Conservation (phyloP, 305 asterid genomes). For the Fraxinus dipetala region DNA sequence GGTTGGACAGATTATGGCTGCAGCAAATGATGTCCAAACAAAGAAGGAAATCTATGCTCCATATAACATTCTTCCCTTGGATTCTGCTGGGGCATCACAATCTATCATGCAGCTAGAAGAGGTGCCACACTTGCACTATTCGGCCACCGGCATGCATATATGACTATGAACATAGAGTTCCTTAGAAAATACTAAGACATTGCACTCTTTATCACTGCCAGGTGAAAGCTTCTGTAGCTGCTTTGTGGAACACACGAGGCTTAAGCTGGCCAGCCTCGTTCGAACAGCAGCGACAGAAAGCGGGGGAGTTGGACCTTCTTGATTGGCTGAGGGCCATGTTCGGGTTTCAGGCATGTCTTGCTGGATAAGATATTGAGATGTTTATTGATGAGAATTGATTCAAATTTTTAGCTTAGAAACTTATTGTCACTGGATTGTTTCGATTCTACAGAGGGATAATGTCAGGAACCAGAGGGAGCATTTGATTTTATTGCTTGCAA, state of each 20-base stretch:
- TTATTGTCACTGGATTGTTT: slow-evolving; percentile 20
- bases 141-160: slow-evolving; percentile 14
- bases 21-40: slow-evolving; percentile 48
- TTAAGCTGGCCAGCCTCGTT: slow-evolving; percentile 82
- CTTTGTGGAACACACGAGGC: slow-evolving; percentile 66
- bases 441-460: slow-evolving; percentile 74
- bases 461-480: slow-evolving; percentile 97
- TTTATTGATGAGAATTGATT: slow-evolving; percentile 12
- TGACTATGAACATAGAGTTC: slow-evolving; percentile 15
- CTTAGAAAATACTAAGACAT: slow-evolving; percentile 11
- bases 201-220: slow-evolving; percentile 27
- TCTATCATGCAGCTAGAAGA: slow-evolving; percentile 99
- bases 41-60: slow-evolving; percentile 50
- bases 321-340: slow-evolving; percentile 99
- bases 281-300: slow-evolving; percentile 71
- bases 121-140: slow-evolving; percentile 42
- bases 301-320: slow-evolving; percentile 88
- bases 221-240: slow-evolving; percentile 92
- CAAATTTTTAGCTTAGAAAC: slow-evolving; percentile 21
- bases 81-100: slow-evolving; percentile 91
- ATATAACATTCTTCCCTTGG: slow-evolving; percentile 86
- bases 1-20: slow-evolving; percentile 41
- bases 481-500: slow-evolving; percentile 78
- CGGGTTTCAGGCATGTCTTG: slow-evolving; percentile 85
- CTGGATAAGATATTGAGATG: slow-evolving; percentile 26